Conservation (phyloP, 192 early-diverging fungal species). For the Linnemannia elongata region DNA sequence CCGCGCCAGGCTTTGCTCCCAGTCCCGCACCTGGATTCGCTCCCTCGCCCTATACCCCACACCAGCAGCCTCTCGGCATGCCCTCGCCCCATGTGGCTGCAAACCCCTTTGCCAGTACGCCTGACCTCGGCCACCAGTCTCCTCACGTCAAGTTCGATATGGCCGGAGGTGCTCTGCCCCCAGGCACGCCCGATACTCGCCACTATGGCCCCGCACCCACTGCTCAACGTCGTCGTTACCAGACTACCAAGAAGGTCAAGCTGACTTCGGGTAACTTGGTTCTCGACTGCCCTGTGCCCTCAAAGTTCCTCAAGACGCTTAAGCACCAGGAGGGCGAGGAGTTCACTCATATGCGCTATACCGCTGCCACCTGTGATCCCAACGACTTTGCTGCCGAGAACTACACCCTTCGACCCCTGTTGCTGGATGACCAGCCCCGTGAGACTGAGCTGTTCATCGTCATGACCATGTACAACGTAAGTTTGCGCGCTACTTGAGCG, state of each 20-base stretch:
- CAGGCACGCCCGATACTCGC: slow-evolving; percentile 44
- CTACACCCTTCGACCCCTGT: slow-evolving; percentile 81
- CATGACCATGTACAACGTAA: slow-evolving; percentile 86
- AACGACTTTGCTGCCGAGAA: slow-evolving; percentile 81
- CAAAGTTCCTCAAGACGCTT: slow-evolving; percentile 65
- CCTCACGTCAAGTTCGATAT: slow-evolving; percentile 45
- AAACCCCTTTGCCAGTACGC: slow-evolving; percentile 48
- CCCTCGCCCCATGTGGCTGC: slow-evolving; percentile 36
- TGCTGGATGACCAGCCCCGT: slow-evolving; percentile 60
- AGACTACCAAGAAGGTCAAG: slow-evolving; percentile 68
- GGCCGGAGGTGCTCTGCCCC: slow-evolving; percentile 26
- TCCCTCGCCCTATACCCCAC: slow-evolving; percentile 55
- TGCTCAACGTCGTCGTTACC: slow-evolving; percentile 62
- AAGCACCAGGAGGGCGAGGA: slow-evolving; percentile 75
- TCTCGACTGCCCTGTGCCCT: slow-evolving; percentile 79
- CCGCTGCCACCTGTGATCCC: slow-evolving; percentile 89
- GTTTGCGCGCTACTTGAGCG: background rate
- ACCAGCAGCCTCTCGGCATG: slow-evolving; percentile 37
- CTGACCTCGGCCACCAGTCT: slow-evolving; percentile 21
- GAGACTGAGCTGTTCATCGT: slow-evolving; percentile 86
- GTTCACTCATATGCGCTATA: slow-evolving; percentile 96
- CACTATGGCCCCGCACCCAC: slow-evolving; percentile 61
- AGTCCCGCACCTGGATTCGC: slow-evolving; percentile 50
- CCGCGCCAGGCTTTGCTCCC: slow-evolving; percentile 31
- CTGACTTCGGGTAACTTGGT: slow-evolving; percentile 81